Percentiles rank a stretch among this genome's conserved stretches.
These are phyloP conservation scores for Alternaria sp. DNA, from an alignment of 2,329 filamentous ascomycete genomes.

Conservation along the genomic window DNA sequence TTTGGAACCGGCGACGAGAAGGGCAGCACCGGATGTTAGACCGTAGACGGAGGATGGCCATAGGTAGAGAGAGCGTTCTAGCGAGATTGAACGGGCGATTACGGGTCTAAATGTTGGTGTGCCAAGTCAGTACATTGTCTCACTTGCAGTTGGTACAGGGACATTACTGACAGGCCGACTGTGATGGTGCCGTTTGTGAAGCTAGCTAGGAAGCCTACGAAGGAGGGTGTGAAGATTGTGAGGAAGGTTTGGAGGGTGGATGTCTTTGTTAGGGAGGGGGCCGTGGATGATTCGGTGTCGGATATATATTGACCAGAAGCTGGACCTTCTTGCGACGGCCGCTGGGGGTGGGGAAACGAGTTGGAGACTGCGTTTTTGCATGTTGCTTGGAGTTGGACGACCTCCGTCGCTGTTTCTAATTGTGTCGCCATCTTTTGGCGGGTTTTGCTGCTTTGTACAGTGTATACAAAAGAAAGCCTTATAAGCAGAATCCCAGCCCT, in stretches of 20 bases:
- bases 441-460: background rate
- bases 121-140: too few relatives aligned
- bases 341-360: background rate
- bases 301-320: background rate
- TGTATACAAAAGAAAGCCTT: background rate
- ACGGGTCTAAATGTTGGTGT: constrained; percentile 34
- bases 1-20: constrained; percentile 61
- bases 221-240: constrained; percentile 19
- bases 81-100: constrained; percentile 47
- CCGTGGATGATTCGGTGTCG: constrained; percentile 10
- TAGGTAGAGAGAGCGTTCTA: constrained; percentile 45
- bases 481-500: background rate
- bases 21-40: constrained; percentile 58
- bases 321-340: background rate
- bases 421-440: constrained; percentile 10
- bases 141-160: too few relatives aligned
- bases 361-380: background rate
- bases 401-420: background rate
- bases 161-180: constrained; percentile 44
- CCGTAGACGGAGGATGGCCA: constrained; percentile 49
- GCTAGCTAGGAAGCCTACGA: constrained; percentile 42
- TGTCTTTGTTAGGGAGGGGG: background rate
- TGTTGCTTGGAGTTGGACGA: constrained; percentile 13
- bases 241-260: constrained; percentile 14
- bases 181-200: constrained; percentile 54